A percentile compares a stretch with the other conserved stretches of the same genome.
phyloP scores from a whole-genome alignment of 164 flowering plant species.

The Pachysandra terminalis region DNA sequence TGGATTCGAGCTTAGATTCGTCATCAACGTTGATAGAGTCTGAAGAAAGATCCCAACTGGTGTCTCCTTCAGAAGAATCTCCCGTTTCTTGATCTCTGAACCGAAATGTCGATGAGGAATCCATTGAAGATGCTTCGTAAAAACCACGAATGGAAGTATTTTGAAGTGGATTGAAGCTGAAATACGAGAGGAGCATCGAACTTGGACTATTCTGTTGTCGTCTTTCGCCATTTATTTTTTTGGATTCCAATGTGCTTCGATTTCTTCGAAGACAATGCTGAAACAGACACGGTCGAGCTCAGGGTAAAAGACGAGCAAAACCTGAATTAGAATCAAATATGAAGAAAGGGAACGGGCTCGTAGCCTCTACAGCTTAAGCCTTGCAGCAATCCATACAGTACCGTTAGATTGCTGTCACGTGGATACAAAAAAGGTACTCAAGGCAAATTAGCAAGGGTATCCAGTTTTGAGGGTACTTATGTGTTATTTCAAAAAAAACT shows the following conservation, averaged over 20 bases:
- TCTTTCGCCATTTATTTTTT: too few relatives aligned
- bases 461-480: too few relatives aligned
- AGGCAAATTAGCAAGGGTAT: too few relatives aligned
- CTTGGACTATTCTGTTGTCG: constrained; percentile 11
- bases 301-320: neutral
- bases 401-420: too few relatives aligned
- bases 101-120: constrained; percentile 37
- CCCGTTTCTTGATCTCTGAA: constrained; percentile 44
- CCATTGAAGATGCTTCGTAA: constrained; percentile 21
- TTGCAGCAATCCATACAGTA: too few relatives aligned
- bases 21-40: constrained; percentile 23
- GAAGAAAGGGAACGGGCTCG: too few relatives aligned
- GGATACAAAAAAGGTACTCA: too few relatives aligned
- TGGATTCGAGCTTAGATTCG: constrained; percentile 43
- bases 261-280: constrained; percentile 11
- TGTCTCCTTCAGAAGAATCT: constrained; percentile 23
- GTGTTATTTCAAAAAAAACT: too few relatives aligned
- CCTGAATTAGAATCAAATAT: too few relatives aligned
- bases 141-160: neutral
- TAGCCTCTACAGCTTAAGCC: too few relatives aligned
- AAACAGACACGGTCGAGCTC: neutral
- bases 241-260: too few relatives aligned
- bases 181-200: neutral
- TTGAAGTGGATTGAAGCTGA: neutral
- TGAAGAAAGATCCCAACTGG: constrained; percentile 26